A percentile compares a stretch with the other conserved stretches of the same genome.
Evolutionary conservation across 345 rosid genomes (phyloP).

Genomic region (Eucalyptus marginata): DNA sequence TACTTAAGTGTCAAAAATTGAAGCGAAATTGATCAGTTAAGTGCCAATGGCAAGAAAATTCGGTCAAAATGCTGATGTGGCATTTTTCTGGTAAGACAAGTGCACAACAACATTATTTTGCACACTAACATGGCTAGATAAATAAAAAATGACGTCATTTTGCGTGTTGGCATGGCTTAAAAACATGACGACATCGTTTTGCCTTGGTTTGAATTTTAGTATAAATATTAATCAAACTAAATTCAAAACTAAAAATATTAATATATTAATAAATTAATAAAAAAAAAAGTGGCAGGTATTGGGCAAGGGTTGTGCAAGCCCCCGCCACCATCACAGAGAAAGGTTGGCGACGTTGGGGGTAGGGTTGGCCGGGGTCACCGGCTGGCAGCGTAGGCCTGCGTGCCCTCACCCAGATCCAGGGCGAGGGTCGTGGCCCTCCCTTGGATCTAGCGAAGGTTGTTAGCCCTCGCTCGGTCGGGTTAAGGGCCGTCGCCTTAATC

Average conservation of each 20-base stretch:
- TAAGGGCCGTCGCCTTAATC: rapidly evolving
- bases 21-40: rapidly evolving
- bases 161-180: too few relatives aligned
- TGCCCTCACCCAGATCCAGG: too few relatives aligned
- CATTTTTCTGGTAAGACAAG: rapidly evolving
- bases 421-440: rapidly evolving
- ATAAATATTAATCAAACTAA: too few relatives aligned
- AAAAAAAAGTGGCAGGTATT: too few relatives aligned
- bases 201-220: rapidly evolving
- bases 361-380: rapidly evolving
- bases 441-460: rapidly evolving
- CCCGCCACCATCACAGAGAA: rapidly evolving
- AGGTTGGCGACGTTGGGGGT: rapidly evolving
- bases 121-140: rapidly evolving
- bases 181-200: rapidly evolving
- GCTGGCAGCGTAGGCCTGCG: rapidly evolving
- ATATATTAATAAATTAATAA: too few relatives aligned
- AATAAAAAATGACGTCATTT: rapidly evolving
- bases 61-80: rapidly evolving
- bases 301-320: too few relatives aligned
- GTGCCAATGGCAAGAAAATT: rapidly evolving
- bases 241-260: too few relatives aligned
- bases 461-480: rapidly evolving
- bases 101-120: too few relatives aligned
- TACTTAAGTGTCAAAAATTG: too few relatives aligned